Base-by-base conservation (phyloP, 768 basidiomycete genomes). In the Coprinellus micaceus region DNA sequence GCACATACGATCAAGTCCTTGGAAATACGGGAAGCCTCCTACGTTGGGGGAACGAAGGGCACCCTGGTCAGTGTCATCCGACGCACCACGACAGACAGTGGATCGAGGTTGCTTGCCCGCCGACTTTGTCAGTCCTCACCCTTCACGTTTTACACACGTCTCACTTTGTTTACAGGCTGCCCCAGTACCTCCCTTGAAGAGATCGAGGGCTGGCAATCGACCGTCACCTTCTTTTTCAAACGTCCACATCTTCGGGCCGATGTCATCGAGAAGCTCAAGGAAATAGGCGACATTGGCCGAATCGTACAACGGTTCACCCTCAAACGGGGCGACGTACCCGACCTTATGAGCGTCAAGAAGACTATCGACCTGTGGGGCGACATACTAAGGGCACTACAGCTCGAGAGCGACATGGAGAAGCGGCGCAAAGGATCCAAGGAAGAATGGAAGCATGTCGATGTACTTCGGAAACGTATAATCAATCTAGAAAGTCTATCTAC, bases 1-100 rank as follows among this genome's bases (percentile, higher is more conserved):
- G 80, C 88, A 3, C 86, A 94, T 66, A 94, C 93, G 1, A 87
- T 94, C 69, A 87, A 88, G 66, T 86, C 88, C n/a, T 81, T 94
- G 44, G 93, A 95, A 68, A 87, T 95, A 52, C 79, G 84, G 22
- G 90, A 93, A 72, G 80, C 79, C 28, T 78, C 83, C 25, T 76
- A 83, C 28, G 91, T 93, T 63, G 89, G 89, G 0, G 85, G 89
- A 0, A 67, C 73, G 11, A 82, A 80, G 54, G 93, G 93, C 3
- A 91, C 86, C 63, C 75, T 95, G 53, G 63, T 93, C 29, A 87
- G 83, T 61, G 81, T 81, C 29, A 76, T 94, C 54, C 91, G 87
- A 65, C 79, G 89, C 45, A 95, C 93, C 0, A 74, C 81, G 7
- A 94, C 93, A 1, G 83, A 74, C 46, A 83, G 92, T 56, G 93